Evolutionary conservation across 73 alveolate species (phyloP).

Genomic region (Tetrahymena borealis): DNA sequence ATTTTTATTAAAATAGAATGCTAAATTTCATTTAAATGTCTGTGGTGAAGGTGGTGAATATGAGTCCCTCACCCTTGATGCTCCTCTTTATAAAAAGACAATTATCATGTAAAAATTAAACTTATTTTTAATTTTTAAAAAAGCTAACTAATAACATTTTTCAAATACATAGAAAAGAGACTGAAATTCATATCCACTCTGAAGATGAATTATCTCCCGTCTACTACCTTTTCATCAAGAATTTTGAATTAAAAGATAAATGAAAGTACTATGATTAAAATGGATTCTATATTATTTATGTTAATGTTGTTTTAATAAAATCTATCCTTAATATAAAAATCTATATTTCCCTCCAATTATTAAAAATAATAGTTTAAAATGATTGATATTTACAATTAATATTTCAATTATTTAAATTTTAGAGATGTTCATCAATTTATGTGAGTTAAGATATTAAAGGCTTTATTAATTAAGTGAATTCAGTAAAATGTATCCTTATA

Average conservation of each 20-base stretch:
- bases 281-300: background rate
- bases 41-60: slow-evolving; percentile 99
- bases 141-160: background rate
- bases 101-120: slow-evolving; percentile 21
- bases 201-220: background rate
- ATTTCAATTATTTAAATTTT: too few species aligned
- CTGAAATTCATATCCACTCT: background rate
- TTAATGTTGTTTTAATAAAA: background rate
- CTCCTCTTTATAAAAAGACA: slow-evolving; percentile 75
- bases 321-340: too few species aligned
- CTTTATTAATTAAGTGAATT: too few species aligned
- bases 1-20: slow-evolving; percentile 39
- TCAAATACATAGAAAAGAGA: background rate
- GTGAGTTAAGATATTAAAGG: too few species aligned
- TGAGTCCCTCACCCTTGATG: slow-evolving; percentile 87
- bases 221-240: background rate
- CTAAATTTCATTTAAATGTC: slow-evolving; percentile 83
- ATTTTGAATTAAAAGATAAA: background rate
- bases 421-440: too few species aligned
- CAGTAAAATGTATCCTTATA: too few species aligned
- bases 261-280: background rate
- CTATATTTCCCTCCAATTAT: too few species aligned
- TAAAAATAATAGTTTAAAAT: too few species aligned
- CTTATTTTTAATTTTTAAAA: background rate
- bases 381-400: too few species aligned